Base-by-base conservation (phyloP, 1,284 basidiomycete species). In the Inonotus hispidus region DNA sequence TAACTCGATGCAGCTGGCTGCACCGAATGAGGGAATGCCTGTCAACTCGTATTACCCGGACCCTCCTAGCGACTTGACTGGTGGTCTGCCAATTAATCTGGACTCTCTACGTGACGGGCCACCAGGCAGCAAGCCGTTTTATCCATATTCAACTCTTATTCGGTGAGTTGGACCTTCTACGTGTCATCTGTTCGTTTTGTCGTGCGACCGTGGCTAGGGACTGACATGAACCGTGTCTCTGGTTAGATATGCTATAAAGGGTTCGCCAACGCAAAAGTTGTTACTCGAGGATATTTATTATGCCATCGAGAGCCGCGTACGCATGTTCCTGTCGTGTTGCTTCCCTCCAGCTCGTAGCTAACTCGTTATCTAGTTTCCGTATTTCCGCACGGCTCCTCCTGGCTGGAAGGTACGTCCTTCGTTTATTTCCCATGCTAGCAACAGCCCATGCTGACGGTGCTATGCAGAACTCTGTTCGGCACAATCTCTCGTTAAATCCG, bases 401-500 rank as follows among this genome's bases (percentile, higher is more conserved):
- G 90, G 90, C 23, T 92, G 90, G 90, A 92, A 92, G 80, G 90
- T 90, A 68, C 79, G 83, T 47, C 59, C 29, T 32, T 7, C n/a
- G 1, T 35, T 8, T 32, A 13, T 16, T 52, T n/a, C 14, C 14
- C 27, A 16, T 11, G 19, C 46, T 19, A 3, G 37, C 56, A 4
- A 3, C 29, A 32, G 16, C 16, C 32, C 21, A 35, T 52, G 5
- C 25, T 38, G 25, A 54, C 37, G 16, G 8, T 16, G 21, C 45
- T 27, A 13, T 39, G n/a, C 55, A 97, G 88, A 96, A 96, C 73
- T 96, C 94, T 45, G 93, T 97, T 66, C 87, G 94, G 53, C 94
- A 96, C 75, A 96, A 95, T 68, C 81, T 97, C 21, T 95, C 92
- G 7, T 81, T 96, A 64, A 96, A 96, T 71, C 92, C 93, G 64